Evolutionary conservation across 2,329 filamentous ascomycete species (phyloP).

Genomic region (Colletotrichum sp.): DNA sequence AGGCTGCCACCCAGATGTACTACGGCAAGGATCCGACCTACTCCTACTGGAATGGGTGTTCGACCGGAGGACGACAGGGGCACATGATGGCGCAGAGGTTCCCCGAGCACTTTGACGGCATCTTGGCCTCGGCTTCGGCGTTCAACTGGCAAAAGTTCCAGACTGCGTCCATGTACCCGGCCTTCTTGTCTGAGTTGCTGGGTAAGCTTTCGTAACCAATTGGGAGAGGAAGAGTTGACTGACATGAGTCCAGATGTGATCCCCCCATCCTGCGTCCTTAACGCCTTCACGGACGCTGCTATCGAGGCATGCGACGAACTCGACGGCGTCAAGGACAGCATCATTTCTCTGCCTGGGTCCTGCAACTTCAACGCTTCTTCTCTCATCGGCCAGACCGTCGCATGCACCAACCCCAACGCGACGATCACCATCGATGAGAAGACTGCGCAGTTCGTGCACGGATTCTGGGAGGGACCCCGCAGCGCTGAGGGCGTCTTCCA

Average conservation of each 20-base stretch:
- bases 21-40: slow-evolving; percentile 45
- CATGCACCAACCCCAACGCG: slow-evolving; percentile 21
- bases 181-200: background rate
- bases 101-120: slow-evolving; percentile 62
- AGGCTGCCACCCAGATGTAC: slow-evolving; percentile 49
- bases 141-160: slow-evolving; percentile 27
- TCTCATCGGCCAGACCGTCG: slow-evolving; percentile 18
- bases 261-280: slow-evolving; percentile 22
- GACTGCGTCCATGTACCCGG: background rate
- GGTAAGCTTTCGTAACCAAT: background rate
- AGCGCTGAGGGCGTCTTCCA: background rate
- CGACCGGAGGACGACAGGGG: slow-evolving; percentile 64
- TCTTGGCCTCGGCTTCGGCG: slow-evolving; percentile 53
- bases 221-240: background rate
- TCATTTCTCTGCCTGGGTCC: slow-evolving; percentile 34
- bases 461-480: background rate
- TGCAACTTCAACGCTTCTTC: background rate
- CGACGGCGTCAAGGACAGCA: slow-evolving; percentile 51
- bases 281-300: slow-evolving; percentile 41
- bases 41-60: slow-evolving; percentile 64
- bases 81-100: slow-evolving; percentile 58
- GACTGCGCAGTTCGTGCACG: background rate
- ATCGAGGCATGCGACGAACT: slow-evolving; percentile 45
- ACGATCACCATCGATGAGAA: background rate
- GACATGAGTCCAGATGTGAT: background rate